phyloP scores from a whole-genome alignment of 2,329 filamentous ascomycete species.

The Claviceps humidiphila region DNA sequence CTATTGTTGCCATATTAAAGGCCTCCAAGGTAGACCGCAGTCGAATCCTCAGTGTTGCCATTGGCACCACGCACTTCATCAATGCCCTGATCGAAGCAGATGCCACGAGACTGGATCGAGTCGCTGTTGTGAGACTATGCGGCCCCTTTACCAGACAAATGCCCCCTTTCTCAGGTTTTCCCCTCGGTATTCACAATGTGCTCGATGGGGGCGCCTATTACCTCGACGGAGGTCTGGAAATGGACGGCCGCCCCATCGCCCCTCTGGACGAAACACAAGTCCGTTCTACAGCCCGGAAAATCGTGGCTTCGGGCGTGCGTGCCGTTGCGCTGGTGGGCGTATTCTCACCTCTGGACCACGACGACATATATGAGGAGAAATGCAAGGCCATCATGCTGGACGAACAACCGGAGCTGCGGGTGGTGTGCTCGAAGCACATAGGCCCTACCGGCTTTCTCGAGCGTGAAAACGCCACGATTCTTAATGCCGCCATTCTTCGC shows the following conservation, averaged over 20 bases:
- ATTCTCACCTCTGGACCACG: conserved; percentile 32
- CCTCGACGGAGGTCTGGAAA: conserved; percentile 32
- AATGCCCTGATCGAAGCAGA: conserved; percentile 35
- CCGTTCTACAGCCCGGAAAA: conserved; percentile 16
- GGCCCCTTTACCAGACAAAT: conserved; percentile 30
- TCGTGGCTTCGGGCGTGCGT: conserved; percentile 22
- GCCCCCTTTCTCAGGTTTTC: conserved; percentile 34
- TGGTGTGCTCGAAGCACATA: conserved; percentile 31
- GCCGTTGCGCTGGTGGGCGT: conserved; percentile 30
- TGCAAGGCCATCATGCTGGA: conserved; percentile 24
- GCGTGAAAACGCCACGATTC: conserved; percentile 40
- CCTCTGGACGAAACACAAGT: conserved; percentile 25
- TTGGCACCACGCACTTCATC: conserved; percentile 38
- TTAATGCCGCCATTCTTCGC: conserved; percentile 38
- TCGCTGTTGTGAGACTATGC: conserved; percentile 33
- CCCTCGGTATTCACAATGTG: conserved; percentile 24
- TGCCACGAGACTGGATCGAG: conserved; percentile 26
- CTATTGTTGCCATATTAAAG: conserved; percentile 29
- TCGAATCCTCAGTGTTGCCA: conserved; percentile 32
- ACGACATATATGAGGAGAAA: conserved; percentile 25
- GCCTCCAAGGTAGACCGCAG: conserved; percentile 23
- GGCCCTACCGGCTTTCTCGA: conserved; percentile 30
- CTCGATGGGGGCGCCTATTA: conserved; percentile 28
- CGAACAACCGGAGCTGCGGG: conserved; percentile 19
- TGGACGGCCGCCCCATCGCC: conserved; percentile 32